Base-by-base conservation (phyloP, 768 basidiomycete genomes). In the Aureoboletus auriporus region DNA sequence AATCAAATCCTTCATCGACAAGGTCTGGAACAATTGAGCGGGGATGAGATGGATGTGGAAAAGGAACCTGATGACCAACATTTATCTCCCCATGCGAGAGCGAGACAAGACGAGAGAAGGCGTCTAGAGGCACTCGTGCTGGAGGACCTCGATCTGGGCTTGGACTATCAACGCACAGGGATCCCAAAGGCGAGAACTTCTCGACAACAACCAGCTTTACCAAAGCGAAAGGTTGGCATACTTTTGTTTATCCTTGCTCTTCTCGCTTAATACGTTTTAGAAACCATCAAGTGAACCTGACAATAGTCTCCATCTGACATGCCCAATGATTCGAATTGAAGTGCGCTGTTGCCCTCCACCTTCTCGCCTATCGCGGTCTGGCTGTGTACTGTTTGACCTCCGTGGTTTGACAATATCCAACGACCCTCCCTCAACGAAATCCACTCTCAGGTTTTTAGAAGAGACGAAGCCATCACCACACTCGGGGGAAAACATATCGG, bases 311-410 rank as follows among this genome's bases (percentile, higher is more conserved):
- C 58, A 60, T 2, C 55, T 86, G 35, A 64, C 62, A 16, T 72
- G 83, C 29, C 67, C 78, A 12, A 70, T 84, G 67, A 59, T 93
- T 39, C 81, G 92, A 16, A 39, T 86, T 17, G 78, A 92, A 61
- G 60, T 86, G 42, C 79, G 87, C 40, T 83, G 79, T 59, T 82
- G 84, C 6, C 73, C 89, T 28, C 82, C 83, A 5, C 61, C 70
- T 16, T 62, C 62, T 2, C 65, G 55, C 23, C 34, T 61, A 7
- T 73, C 71, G 14, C 79, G 87, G 23, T 90, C 90, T 38, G 90
- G 92, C 5, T 77, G 79, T 23, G 51, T 89, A 5, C 67, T 87
- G 13, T 26, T 88, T 30, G 87, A 90, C 57, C 44, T 88, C 1
- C 79, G 83, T 59, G 70, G 73, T 44, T 54, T 88, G 17, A 63